Evolutionary conservation across 331 rosid species (phyloP).

Genomic region (Dryas integrifolia): DNA sequence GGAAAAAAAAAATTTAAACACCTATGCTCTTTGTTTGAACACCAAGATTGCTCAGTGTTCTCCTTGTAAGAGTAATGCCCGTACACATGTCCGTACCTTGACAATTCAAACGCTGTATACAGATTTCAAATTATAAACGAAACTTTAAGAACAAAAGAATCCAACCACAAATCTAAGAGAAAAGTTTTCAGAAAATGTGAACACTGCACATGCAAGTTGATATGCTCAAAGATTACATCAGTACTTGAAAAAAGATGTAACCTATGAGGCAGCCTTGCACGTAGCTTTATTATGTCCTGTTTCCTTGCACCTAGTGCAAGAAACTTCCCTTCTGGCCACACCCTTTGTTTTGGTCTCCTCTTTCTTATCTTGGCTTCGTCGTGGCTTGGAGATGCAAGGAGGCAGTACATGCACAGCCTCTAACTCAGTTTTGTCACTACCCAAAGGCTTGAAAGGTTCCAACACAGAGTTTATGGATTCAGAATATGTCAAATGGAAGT

Average conservation of each 20-base stretch:
- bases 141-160: neutral
- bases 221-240: neutral
- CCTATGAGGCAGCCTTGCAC: conserved; percentile 41
- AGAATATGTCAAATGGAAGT: conserved; percentile 32
- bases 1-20: too few species aligned
- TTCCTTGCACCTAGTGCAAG: conserved; percentile 49
- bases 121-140: neutral
- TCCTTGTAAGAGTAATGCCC: neutral
- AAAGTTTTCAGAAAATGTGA: neutral
- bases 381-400: conserved; percentile 37
- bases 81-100: neutral
- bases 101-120: neutral
- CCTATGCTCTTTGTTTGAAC: too few species aligned
- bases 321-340: conserved; percentile 30
- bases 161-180: neutral
- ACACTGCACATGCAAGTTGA: neutral
- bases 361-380: conserved; percentile 34
- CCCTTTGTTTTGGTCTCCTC: conserved; percentile 22
- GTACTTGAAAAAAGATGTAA: neutral
- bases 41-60: too few species aligned
- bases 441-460: conserved; percentile 17
- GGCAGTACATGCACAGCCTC: conserved; percentile 41
- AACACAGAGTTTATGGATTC: conserved; percentile 35
- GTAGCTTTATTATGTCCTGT: conserved; percentile 52
- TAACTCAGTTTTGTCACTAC: conserved; percentile 5